Evolutionary conservation across 768 basidiomycete genomes (phyloP).

Genomic region (Boletus huronensis): DNA sequence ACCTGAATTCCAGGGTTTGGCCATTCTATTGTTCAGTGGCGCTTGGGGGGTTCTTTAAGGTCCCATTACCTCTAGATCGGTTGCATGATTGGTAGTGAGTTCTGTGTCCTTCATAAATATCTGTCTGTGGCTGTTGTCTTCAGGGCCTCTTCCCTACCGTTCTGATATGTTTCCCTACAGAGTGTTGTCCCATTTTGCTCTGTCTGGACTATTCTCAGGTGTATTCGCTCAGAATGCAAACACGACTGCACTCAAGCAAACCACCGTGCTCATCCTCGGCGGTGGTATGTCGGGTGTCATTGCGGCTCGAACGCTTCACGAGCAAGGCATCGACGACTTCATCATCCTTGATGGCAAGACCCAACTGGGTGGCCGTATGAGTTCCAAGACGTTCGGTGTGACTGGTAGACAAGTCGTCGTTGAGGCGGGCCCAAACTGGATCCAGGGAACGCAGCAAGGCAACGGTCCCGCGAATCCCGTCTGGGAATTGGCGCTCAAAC

Average conservation of each 20-base stretch:
- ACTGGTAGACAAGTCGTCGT: constrained; percentile 38
- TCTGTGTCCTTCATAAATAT: not conserved
- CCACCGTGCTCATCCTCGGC: constrained; percentile 55
- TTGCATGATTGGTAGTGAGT: not conserved
- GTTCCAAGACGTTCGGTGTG: constrained; percentile 41
- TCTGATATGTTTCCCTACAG: constrained; percentile 13
- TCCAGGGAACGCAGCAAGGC: constrained; percentile 50
- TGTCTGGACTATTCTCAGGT: constrained; percentile 2
- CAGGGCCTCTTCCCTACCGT: not conserved
- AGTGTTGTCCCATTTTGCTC: not conserved
- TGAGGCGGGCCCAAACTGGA: constrained; percentile 62
- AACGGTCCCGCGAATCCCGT: constrained; percentile 58
- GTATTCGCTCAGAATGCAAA: constrained; percentile 5
- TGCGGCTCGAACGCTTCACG: constrained; percentile 56
- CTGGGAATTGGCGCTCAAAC: constrained; percentile 52
- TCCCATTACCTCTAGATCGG: too few species aligned
- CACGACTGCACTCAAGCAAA: constrained; percentile 8
- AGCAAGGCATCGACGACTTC: constrained; percentile 52
- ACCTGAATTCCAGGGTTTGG: not conserved
- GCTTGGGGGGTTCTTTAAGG: not conserved
- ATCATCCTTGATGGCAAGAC: constrained; percentile 56
- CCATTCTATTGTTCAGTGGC: not conserved
- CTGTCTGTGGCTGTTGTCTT: not conserved
- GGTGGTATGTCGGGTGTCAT: constrained; percentile 66
- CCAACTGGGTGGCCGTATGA: constrained; percentile 65